Base-by-base conservation (phyloP, 805 yeast genomes). In the Candida golubevii region DNA sequence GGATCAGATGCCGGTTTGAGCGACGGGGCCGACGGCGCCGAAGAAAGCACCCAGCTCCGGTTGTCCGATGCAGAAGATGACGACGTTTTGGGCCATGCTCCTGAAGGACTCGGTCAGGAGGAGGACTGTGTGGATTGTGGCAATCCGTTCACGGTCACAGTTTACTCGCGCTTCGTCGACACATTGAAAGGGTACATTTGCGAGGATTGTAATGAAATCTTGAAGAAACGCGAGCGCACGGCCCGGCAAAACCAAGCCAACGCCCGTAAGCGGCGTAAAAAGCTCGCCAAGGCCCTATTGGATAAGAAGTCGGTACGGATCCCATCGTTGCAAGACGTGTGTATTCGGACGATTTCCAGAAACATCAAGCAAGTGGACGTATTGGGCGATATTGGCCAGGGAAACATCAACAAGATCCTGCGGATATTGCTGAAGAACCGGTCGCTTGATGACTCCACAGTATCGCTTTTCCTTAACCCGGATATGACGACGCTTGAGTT, bases 371-470 rank as follows among this genome's bases (percentile, higher is more conserved):
- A 79, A 49, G 88, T 85, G 39, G 95, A 90, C 6, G 82, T 77
- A 2, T 70, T 93, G 41, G 98, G 97, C 33, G 96, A 87, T 51
- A 84, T 93, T 48, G 96, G 98, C 0, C 69, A 75, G 26, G 63
- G 71, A 33, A 90, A 88, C 61, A 67, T 84, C 69, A 74, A 74
- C 54, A 85, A 82, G 61, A 81, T 93, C 39, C 78, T 88, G 18
- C 75, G 80, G 41, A 89, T 95, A 46, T 62, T 93, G 28, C 81
- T 93, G 18, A 81, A 86, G 46, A 93, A 90, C 63, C 67, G 99
- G 41, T 84, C 93, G 0, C 67, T 93, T 38, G 79, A 83, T 56
- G 81, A 84, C 50, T 67, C 75, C 13, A 89, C 97, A 0, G 62
- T 90, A 59, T 67, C 81, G 37, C 69, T 93, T 38, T 91, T 93